phyloP scores from a whole-genome alignment of 106 monocot species.

The Phalaenopsis aphrodite region DNA sequence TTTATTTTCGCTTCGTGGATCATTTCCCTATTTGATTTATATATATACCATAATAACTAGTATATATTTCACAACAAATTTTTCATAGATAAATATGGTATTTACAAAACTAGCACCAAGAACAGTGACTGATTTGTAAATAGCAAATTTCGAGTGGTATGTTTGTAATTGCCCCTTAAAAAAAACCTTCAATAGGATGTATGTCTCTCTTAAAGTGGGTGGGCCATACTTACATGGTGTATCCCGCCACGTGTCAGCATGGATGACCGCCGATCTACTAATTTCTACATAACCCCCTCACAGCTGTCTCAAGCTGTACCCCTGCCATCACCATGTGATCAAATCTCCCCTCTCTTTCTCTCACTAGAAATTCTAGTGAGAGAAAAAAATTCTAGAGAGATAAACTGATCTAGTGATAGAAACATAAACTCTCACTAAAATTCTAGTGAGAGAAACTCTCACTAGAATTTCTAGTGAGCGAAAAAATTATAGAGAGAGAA shows the following conservation, averaged over 20 bases:
- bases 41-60: no score
- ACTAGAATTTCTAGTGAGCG: neutral
- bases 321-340: neutral
- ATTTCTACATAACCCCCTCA: conserved; percentile 26
- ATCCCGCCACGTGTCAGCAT: conserved; percentile 8
- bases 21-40: no score
- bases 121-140: no score
- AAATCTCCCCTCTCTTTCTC: neutral
- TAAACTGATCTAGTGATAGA: neutral
- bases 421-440: neutral
- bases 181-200: no score
- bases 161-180: no score
- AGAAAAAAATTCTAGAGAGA: neutral
- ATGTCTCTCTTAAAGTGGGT: neutral
- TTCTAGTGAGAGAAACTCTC: no score
- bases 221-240: neutral
- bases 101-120: no score
- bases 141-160: no score
- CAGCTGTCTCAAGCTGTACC: conserved; percentile 9
- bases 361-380: neutral
- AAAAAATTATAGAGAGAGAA: neutral
- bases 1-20: no score
- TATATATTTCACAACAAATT: no score
- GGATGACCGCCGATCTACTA: conserved; percentile 24
- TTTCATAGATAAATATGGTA: no score